Percentiles rank a stretch among this genome's conserved stretches.
phyloP scores from a whole-genome alignment of 2,329 filamentous ascomycete genomes.

The Daldinia sp. region DNA sequence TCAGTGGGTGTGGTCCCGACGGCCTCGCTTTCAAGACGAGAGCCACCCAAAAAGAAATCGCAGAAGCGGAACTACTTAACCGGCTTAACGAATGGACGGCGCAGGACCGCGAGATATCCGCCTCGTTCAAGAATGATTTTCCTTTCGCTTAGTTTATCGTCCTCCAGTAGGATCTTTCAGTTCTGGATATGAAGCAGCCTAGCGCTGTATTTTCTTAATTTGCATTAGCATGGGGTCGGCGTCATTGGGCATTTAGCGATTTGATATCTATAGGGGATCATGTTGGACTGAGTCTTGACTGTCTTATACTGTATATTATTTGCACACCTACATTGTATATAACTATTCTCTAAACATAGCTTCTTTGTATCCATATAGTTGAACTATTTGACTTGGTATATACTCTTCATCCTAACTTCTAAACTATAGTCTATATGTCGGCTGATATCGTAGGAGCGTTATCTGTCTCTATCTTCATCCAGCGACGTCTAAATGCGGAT shows the following conservation, averaged over 20 bases:
- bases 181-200: neutral
- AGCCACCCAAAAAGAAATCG: constrained; percentile 38
- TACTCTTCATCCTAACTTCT: neutral
- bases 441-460: no score
- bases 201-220: neutral
- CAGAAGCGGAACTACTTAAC: constrained; percentile 44
- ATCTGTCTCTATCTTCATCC: constrained; percentile 11
- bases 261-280: neutral
- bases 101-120: constrained; percentile 43
- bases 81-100: constrained; percentile 45
- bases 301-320: constrained; percentile 6
- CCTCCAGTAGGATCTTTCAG: neutral
- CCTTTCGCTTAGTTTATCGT: neutral
- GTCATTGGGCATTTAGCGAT: neutral
- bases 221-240: constrained; percentile 6
- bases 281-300: neutral
- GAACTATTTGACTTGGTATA: neutral
- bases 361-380: neutral
- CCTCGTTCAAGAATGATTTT: constrained; percentile 17
- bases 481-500: constrained; percentile 33
- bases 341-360: neutral
- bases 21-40: constrained; percentile 45
- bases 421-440: neutral
- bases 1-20: constrained; percentile 56
- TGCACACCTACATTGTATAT: constrained; percentile 1